Base-by-base conservation (phyloP, 164 flowering plant genomes). In the Vitis amurensis region DNA sequence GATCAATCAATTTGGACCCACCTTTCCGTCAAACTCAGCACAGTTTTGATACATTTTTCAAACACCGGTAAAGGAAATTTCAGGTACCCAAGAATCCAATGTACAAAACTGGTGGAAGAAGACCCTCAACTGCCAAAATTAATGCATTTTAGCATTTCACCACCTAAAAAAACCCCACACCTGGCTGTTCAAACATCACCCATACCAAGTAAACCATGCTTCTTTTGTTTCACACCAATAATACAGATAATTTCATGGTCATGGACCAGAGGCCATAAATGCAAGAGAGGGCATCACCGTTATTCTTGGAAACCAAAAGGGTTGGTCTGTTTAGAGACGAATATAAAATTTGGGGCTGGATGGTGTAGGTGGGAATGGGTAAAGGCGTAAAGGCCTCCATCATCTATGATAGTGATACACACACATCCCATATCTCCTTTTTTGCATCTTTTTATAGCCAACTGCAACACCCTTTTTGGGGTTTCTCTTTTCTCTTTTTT, bases 351-450 rank as follows among this genome's bases (percentile, higher is more conserved):
- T 31, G 23, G 62, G 16, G 59, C 47, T 64, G 48, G 63, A 12
- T 61, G 50, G 70, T 61, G 49, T 37, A 60, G 47, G 49, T 48
- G 10, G 56, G 53, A 52, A 68, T 16, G 44, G 64, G 47, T 19
- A 72, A 60, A 59, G 64, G 68, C 7, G 44, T 3, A 37, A 37
- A 37, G 44, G 6, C 44, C 0, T 37, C 44, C 44, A 37, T 37
- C 19, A 60, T 66, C 44, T 47, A 37, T 80, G 83, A 76, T 68
- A 53, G 80, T 49, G 76, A 80, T 70, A 66, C 67, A 72, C 68
- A 58, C 71, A 57, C 27, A 23, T 23, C 27, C 67, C 79, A 62
- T 68, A 30, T 70, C 67, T 72, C 65, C 64, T 57, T 66, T 65
- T 63, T 47, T 59, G 53, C 62, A 57, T 27, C 44, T 16, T 73